Percentiles rank a stretch among this genome's conserved stretches.
phyloP scores from a whole-genome alignment of 129 eudicot species.

The Apium graveolens region DNA sequence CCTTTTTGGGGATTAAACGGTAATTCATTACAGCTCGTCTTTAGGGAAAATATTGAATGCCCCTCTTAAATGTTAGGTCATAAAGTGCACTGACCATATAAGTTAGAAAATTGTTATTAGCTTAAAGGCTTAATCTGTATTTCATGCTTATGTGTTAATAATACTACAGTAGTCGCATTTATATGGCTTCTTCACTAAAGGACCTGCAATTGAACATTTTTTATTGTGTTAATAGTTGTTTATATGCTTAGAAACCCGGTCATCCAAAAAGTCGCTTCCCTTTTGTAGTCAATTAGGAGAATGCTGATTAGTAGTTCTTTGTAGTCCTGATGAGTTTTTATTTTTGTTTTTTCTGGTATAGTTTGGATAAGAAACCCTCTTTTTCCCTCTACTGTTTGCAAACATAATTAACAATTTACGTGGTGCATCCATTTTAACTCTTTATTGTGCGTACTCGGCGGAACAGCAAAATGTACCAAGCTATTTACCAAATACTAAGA shows the following conservation, averaged over 20 bases:
- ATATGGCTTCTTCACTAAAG: not conserved
- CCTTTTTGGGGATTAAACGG: not conserved
- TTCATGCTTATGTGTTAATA: not conserved
- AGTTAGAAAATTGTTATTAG: not conserved
- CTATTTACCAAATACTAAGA: slow-evolving; percentile 59
- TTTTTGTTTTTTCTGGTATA: not conserved
- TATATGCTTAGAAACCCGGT: not conserved
- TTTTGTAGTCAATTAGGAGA: not conserved
- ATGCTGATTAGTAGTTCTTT: not conserved
- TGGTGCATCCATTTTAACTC: not conserved
- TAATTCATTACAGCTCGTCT: not conserved
- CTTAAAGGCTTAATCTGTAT: not conserved
- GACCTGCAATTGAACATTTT: not conserved
- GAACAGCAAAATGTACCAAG: slow-evolving; percentile 69
- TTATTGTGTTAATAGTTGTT: not conserved
- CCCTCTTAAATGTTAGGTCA: not conserved
- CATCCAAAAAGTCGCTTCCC: not conserved
- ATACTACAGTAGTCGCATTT: not conserved
- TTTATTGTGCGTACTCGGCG: slow-evolving; percentile 16
- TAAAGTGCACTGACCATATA: not conserved
- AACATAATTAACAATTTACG: not conserved
- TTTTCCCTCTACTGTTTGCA: not conserved
- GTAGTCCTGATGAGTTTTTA: not conserved
- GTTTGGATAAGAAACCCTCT: not conserved
- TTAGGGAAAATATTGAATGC: not conserved